Base-by-base conservation (phyloP, 192 early-diverging fungal species). In the Coemansia sp. region DNA sequence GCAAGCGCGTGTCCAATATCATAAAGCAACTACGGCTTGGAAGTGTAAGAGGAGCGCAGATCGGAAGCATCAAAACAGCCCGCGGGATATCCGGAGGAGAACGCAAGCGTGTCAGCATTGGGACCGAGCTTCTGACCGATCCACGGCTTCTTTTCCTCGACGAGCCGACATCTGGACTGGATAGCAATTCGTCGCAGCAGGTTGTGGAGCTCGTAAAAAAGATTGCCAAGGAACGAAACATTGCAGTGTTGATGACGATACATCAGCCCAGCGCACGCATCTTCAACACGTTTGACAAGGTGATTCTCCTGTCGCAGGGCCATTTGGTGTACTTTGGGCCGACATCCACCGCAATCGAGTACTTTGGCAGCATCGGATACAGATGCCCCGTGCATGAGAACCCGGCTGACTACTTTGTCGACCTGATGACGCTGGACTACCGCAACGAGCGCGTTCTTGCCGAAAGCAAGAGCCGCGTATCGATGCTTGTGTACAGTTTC, bases 211-310 rank as follows among this genome's bases (percentile, higher is more conserved):
- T 87, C 9, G 83, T 90, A 35, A 70, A 75, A 53, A 63, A 78
- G 25, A 69, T 92, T 8, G 86, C 88, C 9, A 67, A 72, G 19
- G 74, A 79, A 34, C 70, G 77, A 3, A 69, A 76, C 15, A 90
- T 89, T 43, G 90, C 90, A 2, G 85, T 92, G 9, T 70, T 97
- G 15, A 89, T 93, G 73, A 93, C 91, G 4, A 93, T 97, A 63
- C 95, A 97, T 70, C 94, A 96, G 70, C 95, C 95, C 8, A 85
- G 88, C 22, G 90, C 89, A 5, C 87, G 93, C 25, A 86, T 93
- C 45, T 95, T 90, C 79, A 82, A 85, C 36, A 74, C 89, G 38
- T 95, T 96, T 76, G 91, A 95, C 76, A 85, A 89, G 52, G 84
- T 93, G 0, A 83, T 93, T 40, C 60, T 95, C 14, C 59, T 94